phyloP scores from a whole-genome alignment of 2,329 filamentous ascomycete genomes.

The Arachnomyces sp. region DNA sequence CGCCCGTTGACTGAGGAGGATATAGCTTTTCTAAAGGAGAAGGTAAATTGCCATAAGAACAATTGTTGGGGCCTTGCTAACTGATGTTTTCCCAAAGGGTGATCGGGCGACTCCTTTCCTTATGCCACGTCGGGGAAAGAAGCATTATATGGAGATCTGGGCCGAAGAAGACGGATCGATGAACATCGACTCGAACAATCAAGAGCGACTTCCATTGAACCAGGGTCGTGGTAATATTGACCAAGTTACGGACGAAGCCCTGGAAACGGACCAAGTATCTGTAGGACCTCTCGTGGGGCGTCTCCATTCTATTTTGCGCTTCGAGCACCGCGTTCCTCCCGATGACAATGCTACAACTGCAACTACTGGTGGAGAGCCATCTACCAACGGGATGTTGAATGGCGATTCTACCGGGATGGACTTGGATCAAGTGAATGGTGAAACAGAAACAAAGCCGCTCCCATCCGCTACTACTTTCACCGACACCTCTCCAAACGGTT shows the following conservation, averaged over 20 bases:
- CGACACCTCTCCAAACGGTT: slow-evolving; percentile 66
- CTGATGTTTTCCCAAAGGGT: slow-evolving; percentile 42
- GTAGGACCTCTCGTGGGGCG: slow-evolving; percentile 79
- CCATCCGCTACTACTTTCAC: slow-evolving; percentile 73
- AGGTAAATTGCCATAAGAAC: slow-evolving; percentile 36
- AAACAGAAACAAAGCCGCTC: slow-evolving; percentile 36
- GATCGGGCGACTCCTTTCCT: slow-evolving; percentile 77
- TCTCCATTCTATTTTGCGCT: slow-evolving; percentile 71
- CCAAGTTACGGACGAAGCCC: slow-evolving; percentile 75
- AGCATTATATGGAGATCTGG: slow-evolving; percentile 85
- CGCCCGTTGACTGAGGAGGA: slow-evolving; percentile 87
- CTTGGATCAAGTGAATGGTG: slow-evolving; percentile 42
- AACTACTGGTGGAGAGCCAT: slow-evolving; percentile 48
- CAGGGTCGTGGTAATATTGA: slow-evolving; percentile 80
- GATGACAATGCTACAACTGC: slow-evolving; percentile 51
- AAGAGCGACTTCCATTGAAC: slow-evolving; percentile 67
- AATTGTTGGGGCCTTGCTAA: slow-evolving; percentile 1
- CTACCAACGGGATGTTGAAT: slow-evolving; percentile 28
- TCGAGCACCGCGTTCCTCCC: slow-evolving; percentile 51
- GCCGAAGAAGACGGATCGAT: slow-evolving; percentile 83
- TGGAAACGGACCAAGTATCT: slow-evolving; percentile 82
- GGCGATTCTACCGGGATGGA: slow-evolving; percentile 41
- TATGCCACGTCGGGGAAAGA: slow-evolving; percentile 76
- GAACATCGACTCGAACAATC: slow-evolving; percentile 59
- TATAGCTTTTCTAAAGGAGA: slow-evolving; percentile 82